Conservation (phyloP, 345 rosid genomes). For the Camelina neglecta region DNA sequence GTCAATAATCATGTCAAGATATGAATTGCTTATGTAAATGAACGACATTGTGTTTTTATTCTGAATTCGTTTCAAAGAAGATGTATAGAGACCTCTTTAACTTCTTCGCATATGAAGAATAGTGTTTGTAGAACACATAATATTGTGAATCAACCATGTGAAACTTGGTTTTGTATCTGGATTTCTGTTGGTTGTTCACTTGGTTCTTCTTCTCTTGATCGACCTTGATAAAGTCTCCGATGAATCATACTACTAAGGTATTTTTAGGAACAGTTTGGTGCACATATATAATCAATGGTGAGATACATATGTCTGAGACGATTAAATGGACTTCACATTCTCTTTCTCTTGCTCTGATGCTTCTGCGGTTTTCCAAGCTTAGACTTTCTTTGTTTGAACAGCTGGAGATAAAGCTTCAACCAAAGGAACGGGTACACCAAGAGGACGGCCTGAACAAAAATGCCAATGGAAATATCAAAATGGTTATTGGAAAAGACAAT, state of each 20-base stretch:
- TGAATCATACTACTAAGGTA: not conserved
- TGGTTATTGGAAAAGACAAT: not conserved
- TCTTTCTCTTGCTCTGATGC: conserved; percentile 56
- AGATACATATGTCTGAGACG: conserved; percentile 11
- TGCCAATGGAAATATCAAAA: not conserved
- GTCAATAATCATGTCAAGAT: no score
- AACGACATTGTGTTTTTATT: no score
- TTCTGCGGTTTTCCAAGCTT: conserved; percentile 55
- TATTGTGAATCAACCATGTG: not conserved
- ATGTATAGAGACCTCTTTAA: no score
- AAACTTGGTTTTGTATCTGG: not conserved
- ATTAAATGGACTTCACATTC: conserved; percentile 42
- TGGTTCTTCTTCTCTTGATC: not conserved
- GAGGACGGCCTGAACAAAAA: conserved; percentile 59
- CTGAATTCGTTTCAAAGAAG: no score
- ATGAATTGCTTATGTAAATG: no score
- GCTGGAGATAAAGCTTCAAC: conserved; percentile 73
- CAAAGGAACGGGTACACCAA: conserved; percentile 73
- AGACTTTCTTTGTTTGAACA: conserved; percentile 71
- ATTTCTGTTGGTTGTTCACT: not conserved
- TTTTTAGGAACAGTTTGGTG: not conserved
- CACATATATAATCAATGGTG: not conserved
- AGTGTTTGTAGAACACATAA: not conserved
- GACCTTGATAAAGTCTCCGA: not conserved
- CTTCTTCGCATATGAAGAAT: no score